These are phyloP conservation scores for Croton laevigatus DNA, from an alignment of 441 rosid genomes.

Conservation along the genomic window DNA sequence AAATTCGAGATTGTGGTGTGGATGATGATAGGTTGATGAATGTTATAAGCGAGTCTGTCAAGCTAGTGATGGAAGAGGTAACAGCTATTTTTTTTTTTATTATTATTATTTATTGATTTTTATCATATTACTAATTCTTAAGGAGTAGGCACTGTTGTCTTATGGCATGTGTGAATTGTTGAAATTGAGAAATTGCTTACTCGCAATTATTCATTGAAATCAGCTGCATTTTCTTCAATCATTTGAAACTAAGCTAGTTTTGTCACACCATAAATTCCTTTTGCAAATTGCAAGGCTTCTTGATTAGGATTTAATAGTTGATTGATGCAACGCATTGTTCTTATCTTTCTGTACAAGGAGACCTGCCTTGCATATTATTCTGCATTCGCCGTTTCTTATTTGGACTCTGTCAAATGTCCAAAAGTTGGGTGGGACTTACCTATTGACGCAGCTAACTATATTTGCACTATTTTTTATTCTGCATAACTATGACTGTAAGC, in stretches of 20 bases:
- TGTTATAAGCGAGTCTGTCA: conserved; percentile 82
- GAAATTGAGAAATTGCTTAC: background rate
- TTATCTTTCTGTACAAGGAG: conserved; percentile 2
- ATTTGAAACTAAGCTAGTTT: background rate
- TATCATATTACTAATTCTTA: background rate
- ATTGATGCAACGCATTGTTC: background rate
- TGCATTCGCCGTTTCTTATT: background rate
- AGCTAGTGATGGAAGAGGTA: conserved; percentile 92
- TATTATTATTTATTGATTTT: background rate
- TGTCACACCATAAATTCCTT: background rate
- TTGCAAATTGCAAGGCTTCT: background rate
- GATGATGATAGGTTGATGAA: conserved; percentile 92
- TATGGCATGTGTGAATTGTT: background rate
- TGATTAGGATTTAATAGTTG: background rate
- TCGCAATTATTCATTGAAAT: background rate
- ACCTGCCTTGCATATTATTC: background rate
- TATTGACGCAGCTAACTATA: background rate
- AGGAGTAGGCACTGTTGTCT: background rate
- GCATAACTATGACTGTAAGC: background rate
- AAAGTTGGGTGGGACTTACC: background rate
- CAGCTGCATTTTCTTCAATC: background rate
- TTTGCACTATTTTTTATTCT: background rate
- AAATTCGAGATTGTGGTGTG: conserved; percentile 93
- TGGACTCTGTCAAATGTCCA: background rate
- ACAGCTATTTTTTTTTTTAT: conserved; percentile 11